Base-by-base conservation (phyloP, 1,284 basidiomycete species). In the Paramarasmius palmivorus region DNA sequence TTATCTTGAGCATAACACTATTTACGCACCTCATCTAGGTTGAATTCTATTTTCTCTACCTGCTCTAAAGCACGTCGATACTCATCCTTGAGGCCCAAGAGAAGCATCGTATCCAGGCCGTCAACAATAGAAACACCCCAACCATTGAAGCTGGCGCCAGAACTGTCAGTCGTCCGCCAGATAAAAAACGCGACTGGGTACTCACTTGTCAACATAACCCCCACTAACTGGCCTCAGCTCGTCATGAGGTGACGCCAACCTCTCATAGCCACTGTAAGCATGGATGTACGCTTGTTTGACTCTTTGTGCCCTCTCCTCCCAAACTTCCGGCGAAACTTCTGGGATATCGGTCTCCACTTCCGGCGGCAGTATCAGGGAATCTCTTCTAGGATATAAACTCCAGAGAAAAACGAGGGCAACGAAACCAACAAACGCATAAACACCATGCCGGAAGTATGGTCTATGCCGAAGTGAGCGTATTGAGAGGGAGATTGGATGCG, bases 21-120 rank as follows among this genome's bases (percentile, higher is more conserved):
- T 49, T 15, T 26, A 59, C 65, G 4, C 59, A 73, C 73, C 39
- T 66, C 50, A 20, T 75, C 63, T 20, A 74, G 68, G 10, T 75
- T 70, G 58, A 95, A 93, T 61, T 88, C 83, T 49, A 84, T 72
- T 49, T 81, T 73, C 42, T 81, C 75, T 23, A 97, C 80, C 55
- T 90, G 76, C n/a, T 81, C 73, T 2, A 95, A 72, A 2, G 90
- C 92, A 2, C 85, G 77, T 22, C 76, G 68, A 69, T 90, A 96
- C 66, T 96, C 90, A 12, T 84, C 80, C n/a, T 84, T 71, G 10
- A 97, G 77, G 22, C 79, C 88, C 89, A 98, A 91, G 49, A 98
- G 73, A 25, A 92, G 77, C 72, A 98, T 86, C 0, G 95, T 97
- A 66, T 96, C 93, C 15, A 98, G 74, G 4, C 81, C 75, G 62